Percentiles rank a stretch among this genome's conserved stretches.
Conservation (phyloP, 140 eudicot species). For the Flaveria floridana region DNA sequence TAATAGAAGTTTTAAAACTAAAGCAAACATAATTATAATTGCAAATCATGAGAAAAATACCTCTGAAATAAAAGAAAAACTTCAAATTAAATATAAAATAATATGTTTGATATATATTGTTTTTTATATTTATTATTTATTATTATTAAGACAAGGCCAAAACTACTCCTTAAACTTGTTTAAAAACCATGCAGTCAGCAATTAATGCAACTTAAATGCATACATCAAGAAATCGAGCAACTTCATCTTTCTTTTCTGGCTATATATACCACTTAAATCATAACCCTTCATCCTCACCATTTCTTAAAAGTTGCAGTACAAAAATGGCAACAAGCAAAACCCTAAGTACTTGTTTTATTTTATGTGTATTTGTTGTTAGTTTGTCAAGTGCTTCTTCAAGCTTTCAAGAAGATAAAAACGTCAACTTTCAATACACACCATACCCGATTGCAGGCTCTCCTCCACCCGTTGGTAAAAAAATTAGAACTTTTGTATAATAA, state of each 20-base stretch:
- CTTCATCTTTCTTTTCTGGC: constrained; percentile 28
- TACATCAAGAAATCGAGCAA: constrained; percentile 46
- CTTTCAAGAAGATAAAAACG: constrained; percentile 48
- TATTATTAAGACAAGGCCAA: background rate
- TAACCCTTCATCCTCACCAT: constrained; percentile 18
- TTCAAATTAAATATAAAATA: background rate
- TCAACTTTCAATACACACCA: constrained; percentile 27
- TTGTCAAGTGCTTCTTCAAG: constrained; percentile 43
- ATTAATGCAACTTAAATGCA: constrained; percentile 53
- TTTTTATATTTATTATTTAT: no score
- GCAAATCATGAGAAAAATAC: background rate
- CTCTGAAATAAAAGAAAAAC: background rate
- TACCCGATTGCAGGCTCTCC: constrained; percentile 45
- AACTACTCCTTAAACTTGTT: background rate
- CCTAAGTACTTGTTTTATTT: constrained; percentile 39
- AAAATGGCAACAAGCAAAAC: constrained; percentile 35
- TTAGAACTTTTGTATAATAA: background rate
- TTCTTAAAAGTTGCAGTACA: constrained; percentile 19
- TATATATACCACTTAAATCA: constrained; percentile 33
- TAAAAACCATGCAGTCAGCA: constrained; percentile 25
- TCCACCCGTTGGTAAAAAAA: constrained; percentile 40
- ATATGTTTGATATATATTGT: background rate
- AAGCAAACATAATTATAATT: no score
- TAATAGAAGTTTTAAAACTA: no score
- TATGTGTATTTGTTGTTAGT: constrained; percentile 41